phyloP scores from a whole-genome alignment of 768 basidiomycete genomes.

The Pleurotus tuoliensis region DNA sequence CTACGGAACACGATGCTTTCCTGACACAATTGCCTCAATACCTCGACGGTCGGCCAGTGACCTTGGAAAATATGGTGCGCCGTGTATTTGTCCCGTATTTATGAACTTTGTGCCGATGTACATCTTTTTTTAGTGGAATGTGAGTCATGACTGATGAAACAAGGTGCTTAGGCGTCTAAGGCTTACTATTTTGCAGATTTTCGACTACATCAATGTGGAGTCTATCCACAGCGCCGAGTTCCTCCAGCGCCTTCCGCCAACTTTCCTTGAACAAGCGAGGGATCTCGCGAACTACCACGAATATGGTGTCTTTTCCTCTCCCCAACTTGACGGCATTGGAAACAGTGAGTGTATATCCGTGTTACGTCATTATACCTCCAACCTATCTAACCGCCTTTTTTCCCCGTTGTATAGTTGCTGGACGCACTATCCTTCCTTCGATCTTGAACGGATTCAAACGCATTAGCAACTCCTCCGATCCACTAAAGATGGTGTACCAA shows the following conservation, averaged over 20 bases:
- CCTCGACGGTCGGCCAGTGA: constrained; percentile 50
- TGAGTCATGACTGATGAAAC: constrained; percentile 14
- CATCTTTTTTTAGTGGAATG: constrained; percentile 30
- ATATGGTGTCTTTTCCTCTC: constrained; percentile 59
- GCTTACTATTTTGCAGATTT: constrained; percentile 38
- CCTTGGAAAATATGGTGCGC: constrained; percentile 56
- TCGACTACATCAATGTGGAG: constrained; percentile 72
- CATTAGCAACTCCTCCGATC: constrained; percentile 46
- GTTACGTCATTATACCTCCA: background rate
- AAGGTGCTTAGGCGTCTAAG: background rate
- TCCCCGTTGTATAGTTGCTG: constrained; percentile 47
- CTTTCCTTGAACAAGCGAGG: constrained; percentile 49
- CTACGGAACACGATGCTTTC: constrained; percentile 41
- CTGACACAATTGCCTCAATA: constrained; percentile 44
- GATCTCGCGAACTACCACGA: constrained; percentile 73
- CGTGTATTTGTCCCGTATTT: background rate
- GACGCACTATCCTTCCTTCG: constrained; percentile 57
- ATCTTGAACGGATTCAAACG: constrained; percentile 50
- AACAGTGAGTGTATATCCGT: constrained; percentile 40
- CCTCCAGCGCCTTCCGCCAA: constrained; percentile 37
- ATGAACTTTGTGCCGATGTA: background rate
- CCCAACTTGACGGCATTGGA: constrained; percentile 52
- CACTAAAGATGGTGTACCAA: constrained; percentile 54
- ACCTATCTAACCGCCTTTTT: background rate
- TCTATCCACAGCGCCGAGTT: constrained; percentile 63